Conservation (phyloP, 2,329 filamentous ascomycete genomes). For the Pestalotiopsis sp. region DNA sequence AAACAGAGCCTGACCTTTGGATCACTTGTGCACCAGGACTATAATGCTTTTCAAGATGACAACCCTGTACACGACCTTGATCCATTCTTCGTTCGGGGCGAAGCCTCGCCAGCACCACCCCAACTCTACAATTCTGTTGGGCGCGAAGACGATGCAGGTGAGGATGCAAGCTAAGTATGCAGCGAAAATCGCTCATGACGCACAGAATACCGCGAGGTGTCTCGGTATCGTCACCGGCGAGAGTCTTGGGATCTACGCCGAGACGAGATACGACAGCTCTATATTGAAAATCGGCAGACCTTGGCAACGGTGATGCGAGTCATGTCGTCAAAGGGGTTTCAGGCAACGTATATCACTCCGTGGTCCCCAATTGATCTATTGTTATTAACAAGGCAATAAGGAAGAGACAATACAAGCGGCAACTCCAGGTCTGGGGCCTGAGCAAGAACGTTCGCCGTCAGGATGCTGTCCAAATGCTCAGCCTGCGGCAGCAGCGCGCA, state of each 20-base stretch:
- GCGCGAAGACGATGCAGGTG: not conserved
- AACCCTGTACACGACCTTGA: not conserved
- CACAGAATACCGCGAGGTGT: not conserved
- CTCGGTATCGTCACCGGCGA: not conserved
- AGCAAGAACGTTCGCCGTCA: not conserved
- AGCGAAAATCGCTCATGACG: not conserved
- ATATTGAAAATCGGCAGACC: not conserved
- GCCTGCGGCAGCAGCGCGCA: not conserved
- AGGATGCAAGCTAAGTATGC: not conserved
- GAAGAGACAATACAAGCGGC: not conserved
- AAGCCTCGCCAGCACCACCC: not conserved
- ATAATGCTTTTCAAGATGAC: not conserved
- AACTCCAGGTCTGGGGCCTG: not conserved
- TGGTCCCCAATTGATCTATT: not conserved
- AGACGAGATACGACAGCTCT: not conserved
- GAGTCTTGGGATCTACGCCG: constrained; percentile 1
- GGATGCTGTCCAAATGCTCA: not conserved
- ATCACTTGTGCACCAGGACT: not conserved
- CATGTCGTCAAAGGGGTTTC: not conserved
- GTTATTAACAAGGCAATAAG: not conserved
- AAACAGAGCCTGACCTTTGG: not conserved
- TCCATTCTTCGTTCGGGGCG: not conserved
- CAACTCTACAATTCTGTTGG: not conserved
- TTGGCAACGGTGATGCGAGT: not conserved
- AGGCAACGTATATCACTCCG: not conserved